Base-by-base conservation (phyloP, 164 flowering plant genomes). In the Vitis riparia region DNA sequence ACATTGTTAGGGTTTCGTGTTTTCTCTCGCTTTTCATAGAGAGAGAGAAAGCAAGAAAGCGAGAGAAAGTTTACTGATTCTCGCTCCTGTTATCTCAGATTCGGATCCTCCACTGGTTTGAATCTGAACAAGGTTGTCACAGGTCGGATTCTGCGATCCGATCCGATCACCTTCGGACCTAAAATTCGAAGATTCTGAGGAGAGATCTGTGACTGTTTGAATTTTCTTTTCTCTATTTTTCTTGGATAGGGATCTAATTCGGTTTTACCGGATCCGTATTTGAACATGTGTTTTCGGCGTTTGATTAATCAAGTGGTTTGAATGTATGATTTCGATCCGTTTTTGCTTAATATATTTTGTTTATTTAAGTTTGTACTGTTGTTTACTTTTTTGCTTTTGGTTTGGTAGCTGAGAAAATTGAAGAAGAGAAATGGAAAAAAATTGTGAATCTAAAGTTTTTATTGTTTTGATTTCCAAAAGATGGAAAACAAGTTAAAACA, bases 41-140 rank as follows among this genome's bases (percentile, higher is more conserved):
- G 44, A 37, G 44, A 3, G 44, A 37, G 7, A 32, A 6, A 4
- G 44, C 44, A 4, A 6, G 44, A 32, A 32, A 32, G 44, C 44
- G 44, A 6, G 44, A 32, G 44, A 37, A 37, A 37, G 44, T 37
- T 37, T 37, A 19, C 27, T 23, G 69, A 65, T 57, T 66, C 60
- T 17, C 27, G 16, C 9, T 11, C 12, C 6, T 7, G 8, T 2
- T 30, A 2, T 58, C n/a, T 67, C 51, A 58, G 68, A 73, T 73
- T 73, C 72, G 73, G 72, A 69, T 69, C 71, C 50, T 53, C 47
- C 55, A 27, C 64, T 27, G 37, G 37, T 0, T 32, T 9, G 62
- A 37, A n/a, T 66, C 23, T 44, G 63, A 63, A 44, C 71, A 51
- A 30, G 56, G 47, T 68, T 68, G 12, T 29, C 17, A 13, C 13